Conservation (phyloP, 2,329 filamentous ascomycete species). For the Aureobasidium namibiae region DNA sequence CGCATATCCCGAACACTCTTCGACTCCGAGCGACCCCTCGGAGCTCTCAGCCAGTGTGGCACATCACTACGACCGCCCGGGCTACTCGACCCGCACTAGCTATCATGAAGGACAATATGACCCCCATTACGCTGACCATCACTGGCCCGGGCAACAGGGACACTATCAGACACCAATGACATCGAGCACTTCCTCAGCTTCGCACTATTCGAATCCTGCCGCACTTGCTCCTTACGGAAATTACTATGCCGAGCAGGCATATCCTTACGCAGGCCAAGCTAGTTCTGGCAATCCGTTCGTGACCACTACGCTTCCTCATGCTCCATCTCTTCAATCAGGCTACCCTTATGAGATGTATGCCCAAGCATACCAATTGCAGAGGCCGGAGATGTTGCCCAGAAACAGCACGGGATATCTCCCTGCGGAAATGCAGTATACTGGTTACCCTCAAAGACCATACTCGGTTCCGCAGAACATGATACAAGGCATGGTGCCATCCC, state of each 20-base stretch:
- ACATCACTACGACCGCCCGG: conserved; percentile 18
- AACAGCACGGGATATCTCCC: not conserved
- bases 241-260: conserved; percentile 23
- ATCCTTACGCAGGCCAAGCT: conserved; percentile 25
- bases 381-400: not conserved
- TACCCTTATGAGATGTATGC: conserved; percentile 16
- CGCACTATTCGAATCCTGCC: not conserved
- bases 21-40: conserved; percentile 22
- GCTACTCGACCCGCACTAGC: conserved; percentile 25
- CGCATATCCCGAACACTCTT: conserved; percentile 20
- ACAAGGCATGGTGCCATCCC: conserved; percentile 16
- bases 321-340: not conserved
- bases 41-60: conserved; percentile 35
- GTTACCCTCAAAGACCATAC: not conserved
- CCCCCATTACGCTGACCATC: conserved; percentile 16
- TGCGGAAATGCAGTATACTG: not conserved
- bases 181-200: conserved; percentile 19
- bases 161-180: conserved; percentile 31
- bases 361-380: conserved; percentile 1
- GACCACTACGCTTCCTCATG: conserved; percentile 11
- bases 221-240: conserved; percentile 11
- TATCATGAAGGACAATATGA: conserved; percentile 21
- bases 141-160: conserved; percentile 20
- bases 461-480: conserved; percentile 16
- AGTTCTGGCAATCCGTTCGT: conserved; percentile 22